phyloP scores from a whole-genome alignment of 23 red algal species.

The Agarophyton chilense region DNA sequence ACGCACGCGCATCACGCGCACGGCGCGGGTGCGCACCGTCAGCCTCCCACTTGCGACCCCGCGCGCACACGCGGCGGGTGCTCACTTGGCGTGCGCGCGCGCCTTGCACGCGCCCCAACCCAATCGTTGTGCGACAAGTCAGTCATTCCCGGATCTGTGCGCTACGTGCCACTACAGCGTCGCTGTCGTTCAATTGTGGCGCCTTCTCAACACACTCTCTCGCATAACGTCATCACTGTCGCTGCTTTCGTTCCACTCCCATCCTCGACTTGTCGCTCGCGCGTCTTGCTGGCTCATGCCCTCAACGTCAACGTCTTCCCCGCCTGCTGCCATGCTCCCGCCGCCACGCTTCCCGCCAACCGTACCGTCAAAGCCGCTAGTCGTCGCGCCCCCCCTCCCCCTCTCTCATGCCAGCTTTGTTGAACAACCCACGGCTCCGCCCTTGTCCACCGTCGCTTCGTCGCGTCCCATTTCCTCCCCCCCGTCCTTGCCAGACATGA shows the following conservation, averaged over 20 bases:
- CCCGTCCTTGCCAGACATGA: constrained; percentile 33
- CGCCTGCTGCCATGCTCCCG: constrained; percentile 12
- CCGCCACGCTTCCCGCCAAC: background rate
- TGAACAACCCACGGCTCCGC: constrained; percentile 40
- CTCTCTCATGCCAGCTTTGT: background rate
- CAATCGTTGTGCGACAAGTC: background rate
- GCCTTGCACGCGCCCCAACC: background rate
- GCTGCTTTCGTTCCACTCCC: background rate
- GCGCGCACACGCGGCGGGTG: constrained; percentile 5
- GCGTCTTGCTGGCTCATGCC: background rate
- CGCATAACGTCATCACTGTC: constrained; percentile 1
- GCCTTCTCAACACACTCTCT: no score
- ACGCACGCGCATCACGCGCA: constrained; percentile 15
- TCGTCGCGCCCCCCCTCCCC: background rate
- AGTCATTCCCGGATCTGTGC: constrained; percentile 14
- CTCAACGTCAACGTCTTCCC: constrained; percentile 40
- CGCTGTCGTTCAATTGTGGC: background rate
- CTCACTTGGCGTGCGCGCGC: background rate
- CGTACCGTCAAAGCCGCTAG: background rate
- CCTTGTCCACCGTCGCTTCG: constrained; percentile 19
- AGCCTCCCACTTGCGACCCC: background rate
- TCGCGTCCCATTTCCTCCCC: background rate
- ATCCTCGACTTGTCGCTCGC: background rate
- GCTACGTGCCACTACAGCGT: background rate
- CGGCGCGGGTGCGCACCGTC: constrained; percentile 22